Evolutionary conservation across 345 rosid genomes (phyloP).

Genomic region (Bretschneidera sinensis): DNA sequence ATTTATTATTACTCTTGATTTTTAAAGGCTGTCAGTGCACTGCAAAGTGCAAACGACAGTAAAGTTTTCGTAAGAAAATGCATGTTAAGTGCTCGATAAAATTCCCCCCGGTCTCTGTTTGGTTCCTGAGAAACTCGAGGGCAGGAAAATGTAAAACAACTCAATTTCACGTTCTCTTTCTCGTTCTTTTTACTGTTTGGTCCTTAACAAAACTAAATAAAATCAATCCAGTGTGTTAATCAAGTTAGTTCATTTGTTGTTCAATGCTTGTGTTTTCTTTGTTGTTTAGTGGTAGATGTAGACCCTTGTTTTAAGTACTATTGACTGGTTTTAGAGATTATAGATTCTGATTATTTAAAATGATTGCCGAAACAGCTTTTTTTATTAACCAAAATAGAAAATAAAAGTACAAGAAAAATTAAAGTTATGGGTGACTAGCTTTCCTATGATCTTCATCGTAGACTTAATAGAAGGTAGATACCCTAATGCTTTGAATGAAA

Average conservation of each 20-base stretch:
- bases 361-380: neutral
- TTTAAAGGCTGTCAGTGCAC: no score
- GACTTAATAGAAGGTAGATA: no score
- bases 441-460: neutral
- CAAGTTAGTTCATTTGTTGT: neutral
- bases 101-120: constrained; percentile 15
- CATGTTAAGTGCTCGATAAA: constrained; percentile 27
- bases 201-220: neutral
- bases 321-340: neutral
- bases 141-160: neutral
- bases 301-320: neutral
- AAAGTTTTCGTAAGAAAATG: neutral
- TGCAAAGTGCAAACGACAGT: no score
- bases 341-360: neutral
- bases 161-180: neutral
- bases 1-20: no score
- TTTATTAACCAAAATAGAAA: neutral
- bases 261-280: neutral
- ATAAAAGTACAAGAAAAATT: neutral
- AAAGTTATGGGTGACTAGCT: neutral
- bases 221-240: neutral
- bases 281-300: constrained; percentile 1
- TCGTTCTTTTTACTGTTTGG: neutral
- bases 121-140: neutral
- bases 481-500: no score